Evolutionary conservation across 495 filamentous ascomycete species (phyloP).

Genomic region (Penicillium canescens): DNA sequence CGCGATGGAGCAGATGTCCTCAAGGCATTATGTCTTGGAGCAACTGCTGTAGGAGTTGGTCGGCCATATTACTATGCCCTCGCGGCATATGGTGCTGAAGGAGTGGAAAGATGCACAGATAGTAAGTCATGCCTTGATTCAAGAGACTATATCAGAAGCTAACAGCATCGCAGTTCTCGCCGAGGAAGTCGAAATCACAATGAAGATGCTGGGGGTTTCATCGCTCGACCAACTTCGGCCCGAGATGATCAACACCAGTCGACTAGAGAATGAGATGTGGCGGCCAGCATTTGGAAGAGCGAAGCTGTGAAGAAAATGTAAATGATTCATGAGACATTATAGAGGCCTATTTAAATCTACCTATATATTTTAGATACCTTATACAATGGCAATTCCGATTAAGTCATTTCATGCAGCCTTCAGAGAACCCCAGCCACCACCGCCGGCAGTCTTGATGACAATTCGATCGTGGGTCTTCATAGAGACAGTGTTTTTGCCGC

Average conservation of each 20-base stretch:
- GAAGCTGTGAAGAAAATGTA: not conserved
- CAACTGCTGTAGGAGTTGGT: slow-evolving; percentile 14
- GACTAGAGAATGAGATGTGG: slow-evolving; percentile 25
- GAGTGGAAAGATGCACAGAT: slow-evolving; percentile 18
- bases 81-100: slow-evolving; percentile 15
- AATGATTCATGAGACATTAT: not conserved
- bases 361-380: slow-evolving; percentile 1
- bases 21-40: slow-evolving; percentile 19
- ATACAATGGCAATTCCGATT: not conserved
- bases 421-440: slow-evolving; percentile 49
- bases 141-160: not conserved
- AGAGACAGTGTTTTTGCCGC: slow-evolving; percentile 89
- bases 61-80: slow-evolving; percentile 21
- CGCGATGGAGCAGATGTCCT: slow-evolving; percentile 16
- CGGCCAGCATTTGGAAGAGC: slow-evolving; percentile 15
- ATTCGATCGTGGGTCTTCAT: slow-evolving; percentile 88
- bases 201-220: slow-evolving; percentile 24
- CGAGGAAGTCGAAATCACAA: slow-evolving; percentile 24
- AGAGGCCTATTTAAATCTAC: not conserved
- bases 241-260: slow-evolving; percentile 21
- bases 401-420: slow-evolving; percentile 13
- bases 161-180: slow-evolving; percentile 10
- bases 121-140: slow-evolving; percentile 5
- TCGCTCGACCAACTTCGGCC: slow-evolving; percentile 18
- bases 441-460: slow-evolving; percentile 62